Base-by-base conservation (phyloP, 2,329 filamentous ascomycete species). In the Diaporthe longicolla region DNA sequence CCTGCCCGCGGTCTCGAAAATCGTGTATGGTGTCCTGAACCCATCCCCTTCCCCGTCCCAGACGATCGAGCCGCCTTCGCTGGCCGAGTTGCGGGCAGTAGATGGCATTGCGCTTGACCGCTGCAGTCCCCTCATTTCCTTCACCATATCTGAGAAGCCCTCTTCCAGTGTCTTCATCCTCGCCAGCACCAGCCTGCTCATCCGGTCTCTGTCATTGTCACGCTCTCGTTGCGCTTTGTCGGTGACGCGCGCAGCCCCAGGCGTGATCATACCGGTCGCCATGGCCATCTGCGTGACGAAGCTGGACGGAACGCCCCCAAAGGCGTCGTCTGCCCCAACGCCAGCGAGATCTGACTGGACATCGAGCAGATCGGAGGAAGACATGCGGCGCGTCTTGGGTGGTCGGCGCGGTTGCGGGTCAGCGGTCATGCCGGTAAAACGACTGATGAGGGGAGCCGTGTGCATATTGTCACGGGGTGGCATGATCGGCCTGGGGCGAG, bases 131-230 rank as follows among this genome's bases (percentile, higher is more conserved):
- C 93, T 91, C 81, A 97, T 92, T 82, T 97, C 94, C 76, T 90
- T 91, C 73, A 95, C 90, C n/a, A 97, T 92, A 74, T 98, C 94
- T 3, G 93, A 89, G 82, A 98, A 96, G 19, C 95, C 93, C 83
- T 97, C 95, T 81, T 98, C 95, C 2, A 98, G 87, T 10, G 93
- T 96, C 82, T 97, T 97, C 95, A 98, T 98, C 45, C 95, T 88
- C 11, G 95, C 94, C 59, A 98, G 86, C 83, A 98, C 93, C 59
- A 98, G 88, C 72, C 94, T 90, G 77, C 92, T 92, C 89, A 95
- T 93, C 54, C 93, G 90, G 79, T 94, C 93, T 32, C 82, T 90
- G 71, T 86, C 85, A 35, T 85, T 85, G 17, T 83, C 82, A 35
- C 81, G 79, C 76, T 85, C 80, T 17, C 74, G 74, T n/a, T 70